Conservation (phyloP, 2,329 filamentous ascomycete genomes). For the Sporothrix sp. region DNA sequence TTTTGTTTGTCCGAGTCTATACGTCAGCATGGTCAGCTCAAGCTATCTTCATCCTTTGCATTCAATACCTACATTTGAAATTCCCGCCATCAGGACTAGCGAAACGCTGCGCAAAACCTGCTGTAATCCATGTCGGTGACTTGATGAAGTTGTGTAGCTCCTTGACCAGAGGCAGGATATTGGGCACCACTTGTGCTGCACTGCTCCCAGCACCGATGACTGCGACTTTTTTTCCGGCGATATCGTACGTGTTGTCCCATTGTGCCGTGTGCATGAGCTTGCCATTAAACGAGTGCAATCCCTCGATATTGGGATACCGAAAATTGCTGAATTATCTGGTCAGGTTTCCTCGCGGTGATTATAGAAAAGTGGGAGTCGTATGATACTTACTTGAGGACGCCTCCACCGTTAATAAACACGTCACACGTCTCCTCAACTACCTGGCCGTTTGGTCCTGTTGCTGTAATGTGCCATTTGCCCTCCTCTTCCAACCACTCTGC, state of each 20-base stretch:
- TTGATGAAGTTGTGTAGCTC: constrained; percentile 5
- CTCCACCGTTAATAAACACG: constrained; percentile 33
- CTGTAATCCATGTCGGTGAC: constrained; percentile 10
- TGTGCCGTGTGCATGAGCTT: constrained; percentile 14
- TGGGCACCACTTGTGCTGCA: constrained; percentile 9
- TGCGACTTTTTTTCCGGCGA: constrained; percentile 4
- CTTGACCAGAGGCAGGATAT: not conserved
- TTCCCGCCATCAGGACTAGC: constrained; percentile 1
- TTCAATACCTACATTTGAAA: not conserved
- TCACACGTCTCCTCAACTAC: constrained; percentile 27
- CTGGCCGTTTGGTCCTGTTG: not conserved
- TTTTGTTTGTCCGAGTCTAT: constrained; percentile 31
- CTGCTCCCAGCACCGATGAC: constrained; percentile 9
- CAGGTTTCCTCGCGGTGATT: not conserved
- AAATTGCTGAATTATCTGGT: constrained; percentile 34
- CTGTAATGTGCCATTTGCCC: not conserved
- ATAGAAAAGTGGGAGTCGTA: not conserved
- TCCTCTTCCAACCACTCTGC: not conserved
- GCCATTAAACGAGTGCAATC: constrained; percentile 13
- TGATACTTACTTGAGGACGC: constrained; percentile 26
- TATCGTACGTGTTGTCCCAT: constrained; percentile 19
- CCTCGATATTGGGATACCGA: constrained; percentile 29
- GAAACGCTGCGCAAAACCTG: constrained; percentile 1
- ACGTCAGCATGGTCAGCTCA: not conserved
- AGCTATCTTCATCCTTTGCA: not conserved